Evolutionary conservation across 305 asterid species (phyloP), one percentile per base, ranked within the genome.

Genomic region (Fraxinus paxiana): DNA sequence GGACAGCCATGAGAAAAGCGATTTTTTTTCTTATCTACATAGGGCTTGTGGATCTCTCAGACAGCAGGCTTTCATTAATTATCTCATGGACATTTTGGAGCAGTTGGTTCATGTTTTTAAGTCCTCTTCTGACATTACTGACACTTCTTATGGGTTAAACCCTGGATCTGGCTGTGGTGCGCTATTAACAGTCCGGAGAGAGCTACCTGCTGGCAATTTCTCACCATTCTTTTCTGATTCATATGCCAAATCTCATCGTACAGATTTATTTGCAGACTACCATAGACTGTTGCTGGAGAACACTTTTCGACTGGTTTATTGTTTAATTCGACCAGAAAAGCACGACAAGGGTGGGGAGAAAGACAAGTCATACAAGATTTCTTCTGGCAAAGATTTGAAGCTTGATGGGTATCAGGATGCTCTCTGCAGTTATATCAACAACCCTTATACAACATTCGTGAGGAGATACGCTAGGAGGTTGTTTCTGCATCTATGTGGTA

Each of bases 371-470:
- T 87, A 87, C 87, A 93, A 88, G 89, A 83, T 84, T 84, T 65
- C 90, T 85, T 83, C 93, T 79, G 88, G 87, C 81, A 96, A 92
- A 90, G 99, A 96, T 88, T 84, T 96, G 91, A 96, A 96, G 88
- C 97, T 96, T 63, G 99, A 96, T 84, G 98, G 94, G 56, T 94
- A 90, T 88, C 99, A 94, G 88, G 99, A 96, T 85, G 96, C 92
- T 82, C 93, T 96, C 79, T 96, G 99, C 92, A 89, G 95, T 87
- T 96, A 96, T 86, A 96, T 96, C 88, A 96, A 94, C 91, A 94
- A 96, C 85, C 90, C 96, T 6, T 91, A 93, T 84, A 96, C 99
- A 41, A 82, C 94, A 22, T 93, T 90, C 69, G 93, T 96, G 79
- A 93, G 98, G 82, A 92, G 99, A 89, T 94, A 93, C 63, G 99